Base-by-base conservation (phyloP, 208 protist species). In the Leishmania guyanensis region DNA sequence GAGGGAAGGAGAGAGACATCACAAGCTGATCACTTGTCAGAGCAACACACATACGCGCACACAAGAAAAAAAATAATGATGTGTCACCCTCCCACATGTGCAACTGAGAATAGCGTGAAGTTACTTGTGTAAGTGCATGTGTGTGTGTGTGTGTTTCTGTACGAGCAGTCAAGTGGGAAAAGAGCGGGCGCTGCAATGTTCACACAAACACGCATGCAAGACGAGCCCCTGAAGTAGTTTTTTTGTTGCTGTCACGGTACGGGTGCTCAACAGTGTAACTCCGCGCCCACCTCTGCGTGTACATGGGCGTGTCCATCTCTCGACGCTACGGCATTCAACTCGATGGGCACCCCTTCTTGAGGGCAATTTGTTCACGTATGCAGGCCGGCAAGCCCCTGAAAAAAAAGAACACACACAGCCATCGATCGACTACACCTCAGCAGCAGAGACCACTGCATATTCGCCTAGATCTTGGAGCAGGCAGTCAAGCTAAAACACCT, bases 401-500 rank as follows among this genome's bases (percentile, higher is more conserved):
- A 48, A 9, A 5, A 43, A 54, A 29, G 48, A 20, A 73, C 46
- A 54, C n/a, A 20, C 70, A 75, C 70, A 36, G 48, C 3, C 50
- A 75, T 22, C 26, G n/a, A 62, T 14, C 72, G 4, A 22, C 43
- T 29, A 43, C 33, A 10, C 68, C 2, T 53, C 53, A 58, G 72
- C n/a, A 46, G n/a, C 69, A 51, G 43, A 53, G 26, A 12, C 39
- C 29, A 26, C 46, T 12, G 69, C 69, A 29, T 6, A n/a, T 73
- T 73, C 43, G 43, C 69, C 9, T 51, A 36, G 22, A 22, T 29
- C 10, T 16, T 29, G 39, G 3, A 54, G 69, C 69, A 26, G 69
- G 69, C 22, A 73, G 26, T 1, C 26, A 73, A 29, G 36, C 76
- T 36, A 87, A 53, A 82, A 90, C 73, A 60, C 78, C 54, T 89